Evolutionary conservation across 2,329 filamentous ascomycete species (phyloP).

Genomic region (Colletotrichum chlorophyti): DNA sequence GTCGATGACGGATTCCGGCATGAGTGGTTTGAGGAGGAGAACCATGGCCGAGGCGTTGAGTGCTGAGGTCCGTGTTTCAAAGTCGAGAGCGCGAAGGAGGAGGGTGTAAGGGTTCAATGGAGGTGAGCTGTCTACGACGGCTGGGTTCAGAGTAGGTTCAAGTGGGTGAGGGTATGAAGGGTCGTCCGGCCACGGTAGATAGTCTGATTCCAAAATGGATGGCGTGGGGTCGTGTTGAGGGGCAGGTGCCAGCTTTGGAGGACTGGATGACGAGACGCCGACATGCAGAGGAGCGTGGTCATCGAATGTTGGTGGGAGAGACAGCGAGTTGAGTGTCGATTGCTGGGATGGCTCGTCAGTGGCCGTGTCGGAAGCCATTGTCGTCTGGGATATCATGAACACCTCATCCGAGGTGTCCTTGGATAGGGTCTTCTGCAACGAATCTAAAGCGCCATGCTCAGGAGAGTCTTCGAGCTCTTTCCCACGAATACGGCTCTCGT

Average conservation of each 20-base stretch:
- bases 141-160: slow-evolving; percentile 19
- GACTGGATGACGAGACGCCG: slow-evolving; percentile 31
- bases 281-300: slow-evolving; percentile 28
- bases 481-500: slow-evolving; percentile 53
- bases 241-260: slow-evolving; percentile 34
- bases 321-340: slow-evolving; percentile 26
- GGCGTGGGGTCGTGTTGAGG: slow-evolving; percentile 47
- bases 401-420: slow-evolving; percentile 46
- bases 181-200: slow-evolving; percentile 64
- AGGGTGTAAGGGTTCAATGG: slow-evolving; percentile 64
- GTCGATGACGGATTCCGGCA: slow-evolving; percentile 63
- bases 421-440: background rate
- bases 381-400: slow-evolving; percentile 56
- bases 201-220: slow-evolving; percentile 63
- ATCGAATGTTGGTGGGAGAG: slow-evolving; percentile 11
- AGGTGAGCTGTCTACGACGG: slow-evolving; percentile 28
- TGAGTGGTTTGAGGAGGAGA: slow-evolving; percentile 63
- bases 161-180: slow-evolving; percentile 59
- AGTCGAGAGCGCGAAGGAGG: slow-evolving; percentile 59
- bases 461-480: slow-evolving; percentile 39
- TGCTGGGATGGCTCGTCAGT: slow-evolving; percentile 40
- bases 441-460: slow-evolving; percentile 15
- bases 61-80: slow-evolving; percentile 62
- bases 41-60: slow-evolving; percentile 68
- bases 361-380: slow-evolving; percentile 37